These are phyloP conservation scores for Trametes sp. DNA, from an alignment of 1,284 basidiomycete genomes.

Conservation along the genomic window DNA sequence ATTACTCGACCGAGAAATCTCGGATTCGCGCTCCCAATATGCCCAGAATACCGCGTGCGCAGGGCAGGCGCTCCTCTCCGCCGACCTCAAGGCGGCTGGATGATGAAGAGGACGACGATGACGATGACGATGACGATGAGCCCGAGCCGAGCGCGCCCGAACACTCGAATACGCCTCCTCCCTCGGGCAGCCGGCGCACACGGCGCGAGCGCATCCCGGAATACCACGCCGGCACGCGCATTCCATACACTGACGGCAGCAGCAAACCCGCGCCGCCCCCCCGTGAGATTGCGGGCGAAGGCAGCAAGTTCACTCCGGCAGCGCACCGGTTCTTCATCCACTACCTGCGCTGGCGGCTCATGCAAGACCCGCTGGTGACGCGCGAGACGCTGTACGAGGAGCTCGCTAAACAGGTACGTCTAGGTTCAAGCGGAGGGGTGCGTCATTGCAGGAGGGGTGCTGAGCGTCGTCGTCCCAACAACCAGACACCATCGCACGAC, in stretches of 20 bases:
- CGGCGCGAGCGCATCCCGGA: conserved; percentile 6
- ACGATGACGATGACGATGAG: too few species aligned
- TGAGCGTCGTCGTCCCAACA: background rate
- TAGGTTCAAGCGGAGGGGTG: background rate
- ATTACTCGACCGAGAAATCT: background rate
- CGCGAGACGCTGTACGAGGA: conserved; percentile 12
- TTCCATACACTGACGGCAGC: background rate
- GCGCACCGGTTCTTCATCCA: conserved; percentile 24
- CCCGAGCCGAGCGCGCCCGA: too few species aligned
- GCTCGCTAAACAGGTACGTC: conserved; percentile 16
- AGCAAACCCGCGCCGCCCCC: conserved; percentile 17
- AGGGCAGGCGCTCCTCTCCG: background rate
- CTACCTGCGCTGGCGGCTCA: conserved; percentile 22
- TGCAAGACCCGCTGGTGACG: background rate
- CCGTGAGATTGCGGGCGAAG: background rate
- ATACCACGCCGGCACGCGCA: conserved; percentile 15
- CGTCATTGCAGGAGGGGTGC: background rate
- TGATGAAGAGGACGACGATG: background rate
- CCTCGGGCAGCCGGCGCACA: background rate
- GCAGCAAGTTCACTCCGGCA: conserved; percentile 16
- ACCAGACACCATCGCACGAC: conserved; percentile 10
- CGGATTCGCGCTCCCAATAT: background rate
- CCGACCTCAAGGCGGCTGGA: background rate
- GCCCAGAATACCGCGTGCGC: background rate
- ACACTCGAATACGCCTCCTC: background rate